Base-by-base conservation (phyloP, 805 yeast genomes). In the Candida taoyuanica region DNA sequence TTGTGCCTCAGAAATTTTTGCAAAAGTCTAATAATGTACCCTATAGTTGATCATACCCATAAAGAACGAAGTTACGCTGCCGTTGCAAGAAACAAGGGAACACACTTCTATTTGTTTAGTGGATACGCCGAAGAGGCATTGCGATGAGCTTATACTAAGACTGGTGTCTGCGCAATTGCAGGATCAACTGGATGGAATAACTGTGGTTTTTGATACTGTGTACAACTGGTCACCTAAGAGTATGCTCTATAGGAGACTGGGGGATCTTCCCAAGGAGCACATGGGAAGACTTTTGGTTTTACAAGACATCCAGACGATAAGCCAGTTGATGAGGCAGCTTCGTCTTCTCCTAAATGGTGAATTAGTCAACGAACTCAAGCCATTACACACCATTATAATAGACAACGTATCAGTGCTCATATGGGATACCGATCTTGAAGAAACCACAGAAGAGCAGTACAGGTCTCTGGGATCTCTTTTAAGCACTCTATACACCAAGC, bases 191-290 rank as follows among this genome's bases (percentile, higher is more conserved):
- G 27, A 15, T 25, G 38, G 28, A 7, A 3, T 15, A 7, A 19
- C n/a, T 4, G 31, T 31, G 17, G 7, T 47, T 9, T 16, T 47
- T 18, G 50, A 47, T 18, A 36, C 39, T 7, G 44, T 37, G n/a
- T 40, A 35, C 29, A 29, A 33, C 12, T 44, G 47, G 46, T 21
- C 24, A 21, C n/a, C n/a, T n/a, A n/a, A n/a, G n/a, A n/a, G n/a
- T n/a, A n/a, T n/a, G n/a, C n/a, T n/a, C n/a, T n/a, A n/a, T n/a
- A n/a, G n/a, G n/a, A n/a, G n/a, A n/a, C n/a, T n/a, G n/a, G n/a
- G n/a, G n/a, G n/a, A n/a, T n/a, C n/a, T n/a, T n/a, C n/a, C 24
- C 11, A 11, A 21, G 24, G 24, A 21, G 24, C 24, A 21, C 9
- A 21, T 7, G 11, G 24, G 11, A 11, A 21, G 11, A 11, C 11